phyloP scores from a whole-genome alignment of 768 basidiomycete genomes.

The Mycena kentingensis region DNA sequence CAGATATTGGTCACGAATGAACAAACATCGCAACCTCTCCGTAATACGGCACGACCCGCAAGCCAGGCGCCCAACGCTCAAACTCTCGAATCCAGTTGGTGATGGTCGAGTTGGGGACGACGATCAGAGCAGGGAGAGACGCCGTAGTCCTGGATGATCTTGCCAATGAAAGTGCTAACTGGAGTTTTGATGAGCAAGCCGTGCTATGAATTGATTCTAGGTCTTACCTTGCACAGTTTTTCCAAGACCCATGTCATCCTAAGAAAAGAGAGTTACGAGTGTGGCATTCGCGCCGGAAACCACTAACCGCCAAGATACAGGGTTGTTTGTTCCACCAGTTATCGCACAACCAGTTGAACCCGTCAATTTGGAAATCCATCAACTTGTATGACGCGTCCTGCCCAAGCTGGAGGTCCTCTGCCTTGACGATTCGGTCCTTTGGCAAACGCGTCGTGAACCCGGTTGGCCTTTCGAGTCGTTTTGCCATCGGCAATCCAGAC shows the following conservation, averaged over 20 bases:
- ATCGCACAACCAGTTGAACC: constrained; percentile 81
- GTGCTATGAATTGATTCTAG: constrained; percentile 9
- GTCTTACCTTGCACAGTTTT: too few species aligned
- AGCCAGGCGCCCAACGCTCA: constrained; percentile 76
- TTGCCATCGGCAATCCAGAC: constrained; percentile 60
- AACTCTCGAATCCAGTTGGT: constrained; percentile 96
- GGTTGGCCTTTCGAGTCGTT: constrained; percentile 46
- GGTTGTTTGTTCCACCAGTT: constrained; percentile 88
- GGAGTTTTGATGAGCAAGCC: constrained; percentile 90
- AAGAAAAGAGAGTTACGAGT: not conserved
- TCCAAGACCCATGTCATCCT: constrained; percentile 95
- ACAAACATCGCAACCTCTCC: constrained; percentile 47
- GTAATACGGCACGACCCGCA: constrained; percentile 82
- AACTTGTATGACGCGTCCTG: constrained; percentile 64
- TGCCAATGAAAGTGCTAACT: constrained; percentile 80
- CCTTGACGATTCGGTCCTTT: constrained; percentile 48
- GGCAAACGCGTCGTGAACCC: constrained; percentile 58
- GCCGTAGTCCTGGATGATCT: constrained; percentile 53
- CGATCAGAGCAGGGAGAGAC: constrained; percentile 82
- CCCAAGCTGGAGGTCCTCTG: constrained; percentile 65
- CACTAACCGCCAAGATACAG: constrained; percentile 70
- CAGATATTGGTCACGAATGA: not conserved
- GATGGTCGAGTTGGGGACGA: constrained; percentile 96
- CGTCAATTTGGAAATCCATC: constrained; percentile 88
- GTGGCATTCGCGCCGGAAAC: not conserved